Evolutionary conservation across 345 rosid genomes (phyloP), one percentile per base, ranked within the genome.

Genomic region (Eutrema yunnanense): DNA sequence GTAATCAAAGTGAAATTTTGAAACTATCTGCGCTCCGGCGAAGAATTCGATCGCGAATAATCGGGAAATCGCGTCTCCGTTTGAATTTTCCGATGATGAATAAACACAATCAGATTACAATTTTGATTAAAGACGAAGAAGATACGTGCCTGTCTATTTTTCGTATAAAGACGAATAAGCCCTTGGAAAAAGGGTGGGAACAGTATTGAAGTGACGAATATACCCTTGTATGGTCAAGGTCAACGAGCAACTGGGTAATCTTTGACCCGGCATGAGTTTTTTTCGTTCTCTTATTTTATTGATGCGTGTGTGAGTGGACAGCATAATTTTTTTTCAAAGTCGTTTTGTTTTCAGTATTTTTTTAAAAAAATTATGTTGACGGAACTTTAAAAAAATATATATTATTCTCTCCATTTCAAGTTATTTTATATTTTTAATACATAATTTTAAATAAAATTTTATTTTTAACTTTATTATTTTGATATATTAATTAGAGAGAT

Each of bases 261-360:
- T 63, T 69, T 76, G 79, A 75, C 79, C 29, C 2, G 43, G 59
- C 59, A n/a, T 69, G 26, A 37, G 52, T 2, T 46, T 62, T 62
- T 36, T 44, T 4, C 6, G 44, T n/a, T n/a, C n/a, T n/a, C n/a
- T 60, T 60, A 7, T 61, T 34, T 42, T 48, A 7, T 12, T 38
- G 56, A 67, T 60, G 62, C 68, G 73, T 67, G 49, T 67, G 62
- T 50, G 55, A 74, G 71, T 60, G 73, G 69, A 61, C 68, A 74
- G 55, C 73, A 59, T 67, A 59, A 33, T 32, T 47, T 19, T 33
- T 38, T 48, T 7, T 9, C 37, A 59, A 50, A 59, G 61, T 74
- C 27, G 48, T 61, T 66, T 60, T 59, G 46, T 36, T 48, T 37
- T 26, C n/a, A 29, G 41, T 51, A 52, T 52, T 29, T 16, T 16